Conservation (phyloP, 352 stramenopile genomes). For the Aphanomyces cochlioides region DNA sequence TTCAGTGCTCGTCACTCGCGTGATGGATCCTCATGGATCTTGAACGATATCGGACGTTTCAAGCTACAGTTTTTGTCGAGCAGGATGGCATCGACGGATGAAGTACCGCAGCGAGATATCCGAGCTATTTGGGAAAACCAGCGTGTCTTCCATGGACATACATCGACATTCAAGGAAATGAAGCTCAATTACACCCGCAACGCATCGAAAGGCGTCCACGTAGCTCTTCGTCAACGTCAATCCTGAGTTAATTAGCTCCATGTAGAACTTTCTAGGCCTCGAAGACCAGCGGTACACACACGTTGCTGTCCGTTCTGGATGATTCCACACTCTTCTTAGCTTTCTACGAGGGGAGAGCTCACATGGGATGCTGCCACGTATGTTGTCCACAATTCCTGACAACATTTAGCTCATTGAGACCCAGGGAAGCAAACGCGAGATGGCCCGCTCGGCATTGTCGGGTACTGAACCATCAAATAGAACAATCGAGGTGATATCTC, state of each 20-base stretch:
- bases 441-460: neutral
- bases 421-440: constrained; percentile 9
- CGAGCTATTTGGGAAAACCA: constrained; percentile 3
- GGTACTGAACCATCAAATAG: neutral
- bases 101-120: too few species aligned
- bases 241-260: too few species aligned
- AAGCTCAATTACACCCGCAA: constrained; percentile 14
- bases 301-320: neutral
- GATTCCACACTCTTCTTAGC: neutral
- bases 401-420: neutral
- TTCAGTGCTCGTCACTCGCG: too few species aligned
- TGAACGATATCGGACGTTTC: too few species aligned
- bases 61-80: too few species aligned
- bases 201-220: constrained; percentile 15
- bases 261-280: constrained; percentile 29
- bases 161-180: constrained; percentile 24
- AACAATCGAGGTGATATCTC: too few species aligned
- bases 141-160: constrained; percentile 24
- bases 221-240: neutral
- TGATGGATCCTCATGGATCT: too few species aligned
- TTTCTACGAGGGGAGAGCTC: constrained; percentile 12
- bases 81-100: too few species aligned
- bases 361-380: constrained; percentile 22
- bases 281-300: constrained; percentile 20
- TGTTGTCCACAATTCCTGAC: neutral